Base-by-base conservation (phyloP, 108 stramenopile species). In the Cyclostephanos tholiformis region DNA sequence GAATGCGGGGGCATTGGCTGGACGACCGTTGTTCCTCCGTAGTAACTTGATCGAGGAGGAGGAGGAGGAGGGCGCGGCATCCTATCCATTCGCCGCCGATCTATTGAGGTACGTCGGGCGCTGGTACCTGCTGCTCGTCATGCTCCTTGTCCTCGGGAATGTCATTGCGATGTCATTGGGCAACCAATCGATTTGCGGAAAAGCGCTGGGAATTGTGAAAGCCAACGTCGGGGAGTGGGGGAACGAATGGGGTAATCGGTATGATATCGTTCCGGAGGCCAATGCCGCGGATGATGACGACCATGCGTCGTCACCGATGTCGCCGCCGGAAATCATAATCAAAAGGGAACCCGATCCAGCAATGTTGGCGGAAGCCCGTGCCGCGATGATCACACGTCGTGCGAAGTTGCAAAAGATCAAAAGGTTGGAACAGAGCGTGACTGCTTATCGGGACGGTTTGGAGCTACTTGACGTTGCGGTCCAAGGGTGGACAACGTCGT, bases 371-470 rank as follows among this genome's bases (percentile, higher is more conserved):
- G 36, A 49, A 23, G 65, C 72, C 1, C 67, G 62, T 26, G 52
- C 66, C 30, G 63, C 44, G 26, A 30, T 79, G 16, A 38, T 59
- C 19, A 41, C 64, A 0, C 66, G 69, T 44, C 66, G 67, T 14
- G 63, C 50, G 63, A 61, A 69, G 29, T 48, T 63, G 23, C 41
- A 58, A 32, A 63, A 79, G 38, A 41, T 73, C 38, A n/a, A 63
- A 43, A 56, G 68, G 20, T 56, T 73, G 26, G 65, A 79, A 53
- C 41, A 19, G 23, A 63, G 44, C 23, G 63, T 63, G 44, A 30
- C 27, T 2, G 41, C 46, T 6, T 22, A 55, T 11, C 30, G 55
- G 13, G 35, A 23, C 20, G 67, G 61, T 38, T 63, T 79, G 67
- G 52, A 63, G 10, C n/a, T 58, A n/a, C 32, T 79, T 32, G 59